Percentiles rank a stretch among this genome's conserved stretches.
Conservation (phyloP, 2,329 filamentous ascomycete genomes). For the Escovopsis sp. region DNA sequence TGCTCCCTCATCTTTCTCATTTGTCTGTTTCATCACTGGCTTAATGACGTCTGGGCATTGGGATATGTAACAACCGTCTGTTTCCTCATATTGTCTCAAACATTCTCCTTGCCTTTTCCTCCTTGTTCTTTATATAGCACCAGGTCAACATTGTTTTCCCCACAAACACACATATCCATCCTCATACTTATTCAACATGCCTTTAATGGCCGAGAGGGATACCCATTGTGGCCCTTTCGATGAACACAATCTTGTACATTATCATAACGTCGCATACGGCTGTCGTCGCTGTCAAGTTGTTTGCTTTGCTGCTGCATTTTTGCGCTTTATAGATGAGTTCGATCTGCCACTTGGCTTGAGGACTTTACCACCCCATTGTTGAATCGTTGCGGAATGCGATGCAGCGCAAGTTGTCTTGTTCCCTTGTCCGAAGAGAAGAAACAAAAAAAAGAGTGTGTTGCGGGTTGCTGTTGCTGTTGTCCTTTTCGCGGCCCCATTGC, state of each 20-base stretch:
- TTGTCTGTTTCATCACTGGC: constrained; percentile 10
- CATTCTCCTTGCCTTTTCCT: constrained; percentile 1
- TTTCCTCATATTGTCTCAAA: constrained; percentile 10
- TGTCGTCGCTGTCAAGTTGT: constrained; percentile 25
- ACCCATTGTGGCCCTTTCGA: constrained; percentile 22
- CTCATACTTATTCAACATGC: constrained; percentile 12
- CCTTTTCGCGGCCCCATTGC: no score
- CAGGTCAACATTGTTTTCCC: constrained; percentile 13
- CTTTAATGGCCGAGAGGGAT: constrained; percentile 17
- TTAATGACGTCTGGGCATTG: constrained; percentile 15
- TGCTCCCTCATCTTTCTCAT: constrained; percentile 9
- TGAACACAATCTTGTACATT: constrained; percentile 40
- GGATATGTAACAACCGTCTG: constrained; percentile 14
- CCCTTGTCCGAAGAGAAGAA: neutral
- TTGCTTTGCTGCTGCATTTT: constrained; percentile 19
- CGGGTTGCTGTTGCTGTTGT: no score
- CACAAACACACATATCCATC: constrained; percentile 9
- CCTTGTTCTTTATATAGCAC: constrained; percentile 14
- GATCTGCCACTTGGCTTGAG: constrained; percentile 20
- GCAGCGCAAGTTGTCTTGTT: constrained; percentile 1
- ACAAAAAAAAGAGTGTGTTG: neutral
- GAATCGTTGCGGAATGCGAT: constrained; percentile 9
- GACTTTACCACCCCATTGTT: constrained; percentile 15
- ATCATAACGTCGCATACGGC: constrained; percentile 32
- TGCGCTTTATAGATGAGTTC: constrained; percentile 23